Evolutionary conservation across 2,329 filamentous ascomycete genomes (phyloP).

Genomic region (Didymella glomerata): DNA sequence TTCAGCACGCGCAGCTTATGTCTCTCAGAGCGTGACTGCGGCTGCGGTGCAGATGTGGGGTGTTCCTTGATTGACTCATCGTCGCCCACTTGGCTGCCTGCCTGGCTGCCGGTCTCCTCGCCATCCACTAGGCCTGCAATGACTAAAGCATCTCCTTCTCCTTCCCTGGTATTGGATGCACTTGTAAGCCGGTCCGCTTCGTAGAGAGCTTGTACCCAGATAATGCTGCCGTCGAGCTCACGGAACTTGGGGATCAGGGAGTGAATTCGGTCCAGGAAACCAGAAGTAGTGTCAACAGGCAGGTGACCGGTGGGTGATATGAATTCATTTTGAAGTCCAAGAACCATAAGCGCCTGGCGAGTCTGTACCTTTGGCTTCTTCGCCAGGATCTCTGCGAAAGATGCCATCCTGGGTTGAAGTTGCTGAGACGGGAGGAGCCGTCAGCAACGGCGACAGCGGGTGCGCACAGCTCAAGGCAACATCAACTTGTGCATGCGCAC

Average conservation of each 20-base stretch:
- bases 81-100: conserved; percentile 47
- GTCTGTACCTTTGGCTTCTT: conserved; percentile 64
- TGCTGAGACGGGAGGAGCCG: conserved; percentile 2
- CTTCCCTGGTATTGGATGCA: conserved; percentile 58
- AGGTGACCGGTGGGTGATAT: conserved; percentile 73
- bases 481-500: conserved; percentile 12
- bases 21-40: conserved; percentile 46
- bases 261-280: conserved; percentile 73
- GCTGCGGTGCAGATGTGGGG: conserved; percentile 32
- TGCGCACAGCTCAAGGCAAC: conserved; percentile 10
- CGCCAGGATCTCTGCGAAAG: conserved; percentile 55
- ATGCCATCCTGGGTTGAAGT: conserved; percentile 44
- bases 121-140: conserved; percentile 51
- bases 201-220: conserved; percentile 86
- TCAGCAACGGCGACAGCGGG: conserved; percentile 6
- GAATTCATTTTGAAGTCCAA: conserved; percentile 94
- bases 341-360: conserved; percentile 75
- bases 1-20: conserved; percentile 49
- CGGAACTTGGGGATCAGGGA: conserved; percentile 77
- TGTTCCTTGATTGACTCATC: conserved; percentile 42
- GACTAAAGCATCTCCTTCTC: conserved; percentile 57
- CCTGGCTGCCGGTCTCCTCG: conserved; percentile 46
- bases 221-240: conserved; percentile 69
- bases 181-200: conserved; percentile 67
- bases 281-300: conserved; percentile 68